Percentiles rank a stretch among this genome's conserved stretches.
These are phyloP conservation scores for Rhamnella rubrinervis DNA, from an alignment of 331 rosid genomes.

Conservation along the genomic window DNA sequence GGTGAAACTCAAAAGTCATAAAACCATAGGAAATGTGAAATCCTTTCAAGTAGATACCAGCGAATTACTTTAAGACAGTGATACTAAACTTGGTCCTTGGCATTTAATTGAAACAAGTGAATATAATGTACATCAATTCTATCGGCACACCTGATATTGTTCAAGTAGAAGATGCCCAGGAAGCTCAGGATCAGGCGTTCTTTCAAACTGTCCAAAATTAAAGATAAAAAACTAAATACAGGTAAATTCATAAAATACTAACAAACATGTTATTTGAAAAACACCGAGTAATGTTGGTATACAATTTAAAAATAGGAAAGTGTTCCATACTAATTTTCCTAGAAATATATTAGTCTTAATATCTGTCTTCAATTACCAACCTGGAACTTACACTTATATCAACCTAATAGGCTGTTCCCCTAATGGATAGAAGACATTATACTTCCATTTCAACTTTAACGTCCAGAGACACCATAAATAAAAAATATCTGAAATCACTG, in stretches of 20 bases:
- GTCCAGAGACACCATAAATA: not conserved
- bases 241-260: constrained; percentile 10
- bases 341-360: too few relatives aligned
- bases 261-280: not conserved
- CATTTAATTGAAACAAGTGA: constrained; percentile 10
- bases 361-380: too few relatives aligned
- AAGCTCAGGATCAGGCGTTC: constrained; percentile 84
- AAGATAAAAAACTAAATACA: constrained; percentile 15
- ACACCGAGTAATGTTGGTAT: too few relatives aligned
- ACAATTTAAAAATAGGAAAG: too few relatives aligned
- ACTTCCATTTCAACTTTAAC: not conserved
- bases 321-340: too few relatives aligned
- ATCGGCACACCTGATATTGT: constrained; percentile 79
- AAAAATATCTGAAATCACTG: not conserved
- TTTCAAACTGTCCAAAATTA: constrained; percentile 67
- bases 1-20: constrained; percentile 18
- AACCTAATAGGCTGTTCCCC: not conserved
- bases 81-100: not conserved
- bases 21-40: not conserved
- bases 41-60: not conserved
- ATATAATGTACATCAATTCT: not conserved
- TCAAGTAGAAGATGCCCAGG: constrained; percentile 93
- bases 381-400: too few relatives aligned
- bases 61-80: not conserved
- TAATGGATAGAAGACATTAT: constrained; percentile 6